A percentile compares a stretch with the other conserved stretches of the same genome.
These are phyloP conservation scores for Aspergillus fumigatus DNA, from an alignment of 2,329 filamentous ascomycete species.

Conservation along the genomic window DNA sequence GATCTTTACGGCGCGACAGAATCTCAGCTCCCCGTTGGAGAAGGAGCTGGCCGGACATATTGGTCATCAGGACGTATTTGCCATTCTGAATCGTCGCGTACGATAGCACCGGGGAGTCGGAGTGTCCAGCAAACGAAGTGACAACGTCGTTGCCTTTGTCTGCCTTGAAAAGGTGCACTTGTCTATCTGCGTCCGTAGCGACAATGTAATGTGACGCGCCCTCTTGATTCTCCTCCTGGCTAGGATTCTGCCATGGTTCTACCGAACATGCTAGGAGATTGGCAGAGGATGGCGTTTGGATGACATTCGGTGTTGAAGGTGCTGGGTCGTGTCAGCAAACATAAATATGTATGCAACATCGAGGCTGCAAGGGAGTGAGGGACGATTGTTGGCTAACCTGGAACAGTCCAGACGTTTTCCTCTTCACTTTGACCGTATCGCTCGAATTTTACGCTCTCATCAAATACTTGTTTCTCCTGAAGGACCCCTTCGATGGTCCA, in stretches of 20 bases:
- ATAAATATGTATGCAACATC: neutral
- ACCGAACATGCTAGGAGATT: constrained; percentile 52
- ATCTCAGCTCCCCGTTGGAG: constrained; percentile 44
- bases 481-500: constrained; percentile 58
- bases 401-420: constrained; percentile 42
- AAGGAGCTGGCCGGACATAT: constrained; percentile 56
- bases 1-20: constrained; percentile 50
- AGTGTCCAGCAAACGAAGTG: constrained; percentile 24
- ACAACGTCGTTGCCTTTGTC: constrained; percentile 14
- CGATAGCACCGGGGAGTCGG: constrained; percentile 49
- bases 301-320: constrained; percentile 40
- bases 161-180: constrained; percentile 44
- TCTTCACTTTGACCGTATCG: constrained; percentile 47
- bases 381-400: constrained; percentile 34
- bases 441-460: constrained; percentile 53
- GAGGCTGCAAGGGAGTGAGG: neutral
- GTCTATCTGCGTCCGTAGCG: constrained; percentile 44
- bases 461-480: constrained; percentile 57
- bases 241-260: constrained; percentile 28
- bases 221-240: constrained; percentile 7
- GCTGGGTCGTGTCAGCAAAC: constrained; percentile 27
- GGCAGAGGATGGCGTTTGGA: constrained; percentile 45
- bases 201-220: constrained; percentile 30
- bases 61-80: constrained; percentile 47
- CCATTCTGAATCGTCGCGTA: constrained; percentile 40